Evolutionary conservation across 805 yeast genomes (phyloP).

Genomic region (Wickerhamiella kazuoi): DNA sequence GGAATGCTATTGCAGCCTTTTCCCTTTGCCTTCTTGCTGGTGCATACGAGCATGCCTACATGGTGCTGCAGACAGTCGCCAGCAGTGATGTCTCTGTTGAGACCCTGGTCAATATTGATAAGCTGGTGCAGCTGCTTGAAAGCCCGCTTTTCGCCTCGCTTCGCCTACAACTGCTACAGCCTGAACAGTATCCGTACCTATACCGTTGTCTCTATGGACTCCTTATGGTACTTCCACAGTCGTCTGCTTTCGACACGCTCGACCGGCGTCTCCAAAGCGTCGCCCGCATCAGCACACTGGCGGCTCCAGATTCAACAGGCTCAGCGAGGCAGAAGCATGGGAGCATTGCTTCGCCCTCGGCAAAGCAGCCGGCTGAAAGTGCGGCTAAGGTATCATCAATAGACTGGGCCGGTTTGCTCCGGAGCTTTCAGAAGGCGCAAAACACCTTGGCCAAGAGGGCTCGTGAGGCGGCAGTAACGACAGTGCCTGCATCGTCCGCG

Average conservation of each 20-base stretch:
- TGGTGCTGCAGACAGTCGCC: slow-evolving; percentile 64
- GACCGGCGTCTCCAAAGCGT: slow-evolving; percentile 57
- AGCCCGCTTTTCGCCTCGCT: slow-evolving; percentile 81
- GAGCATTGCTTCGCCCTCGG: slow-evolving; percentile 5
- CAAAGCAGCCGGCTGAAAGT: too few species aligned
- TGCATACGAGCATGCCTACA: slow-evolving; percentile 71
- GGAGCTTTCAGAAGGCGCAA: slow-evolving; percentile 25
- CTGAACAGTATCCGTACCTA: slow-evolving; percentile 60
- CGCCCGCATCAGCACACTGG: slow-evolving; percentile 22
- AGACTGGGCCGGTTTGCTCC: slow-evolving; percentile 28
- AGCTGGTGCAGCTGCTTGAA: slow-evolving; percentile 75
- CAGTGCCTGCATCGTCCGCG: too few species aligned
- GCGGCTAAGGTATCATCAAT: too few species aligned
- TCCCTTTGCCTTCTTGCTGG: slow-evolving; percentile 74
- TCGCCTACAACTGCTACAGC: slow-evolving; percentile 76
- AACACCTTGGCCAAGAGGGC: neutral
- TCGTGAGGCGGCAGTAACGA: too few species aligned
- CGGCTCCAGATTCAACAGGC: slow-evolving; percentile 15
- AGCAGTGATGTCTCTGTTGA: slow-evolving; percentile 67
- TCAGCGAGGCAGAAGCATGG: slow-evolving; percentile 6
- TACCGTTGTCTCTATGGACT: slow-evolving; percentile 83
- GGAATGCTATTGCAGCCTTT: slow-evolving; percentile 73
- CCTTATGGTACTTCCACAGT: slow-evolving; percentile 85
- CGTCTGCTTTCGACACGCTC: slow-evolving; percentile 69
- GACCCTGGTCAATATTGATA: slow-evolving; percentile 70